phyloP scores from a whole-genome alignment of 2,329 filamentous ascomycete genomes.

The Gremmenia infestans region DNA sequence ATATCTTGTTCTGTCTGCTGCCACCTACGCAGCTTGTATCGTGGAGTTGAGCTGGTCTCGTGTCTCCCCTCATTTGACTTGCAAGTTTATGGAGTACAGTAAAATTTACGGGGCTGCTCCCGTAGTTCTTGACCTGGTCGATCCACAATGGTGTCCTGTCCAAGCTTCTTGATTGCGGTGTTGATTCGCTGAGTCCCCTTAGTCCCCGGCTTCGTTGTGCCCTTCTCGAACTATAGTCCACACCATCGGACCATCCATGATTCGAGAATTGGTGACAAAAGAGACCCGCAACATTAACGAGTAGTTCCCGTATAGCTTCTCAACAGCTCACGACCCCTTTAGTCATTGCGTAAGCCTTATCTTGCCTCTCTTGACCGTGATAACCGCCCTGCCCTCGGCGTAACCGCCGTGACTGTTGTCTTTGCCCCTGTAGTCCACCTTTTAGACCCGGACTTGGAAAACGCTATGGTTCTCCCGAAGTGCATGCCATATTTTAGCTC shows the following conservation, averaged over 20 bases:
- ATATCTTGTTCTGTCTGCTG: not conserved
- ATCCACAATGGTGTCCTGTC: not conserved
- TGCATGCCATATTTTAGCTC: conserved; percentile 1
- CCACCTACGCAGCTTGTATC: not conserved
- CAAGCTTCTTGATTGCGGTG: not conserved
- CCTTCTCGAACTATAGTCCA: not conserved
- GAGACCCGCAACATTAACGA: not conserved
- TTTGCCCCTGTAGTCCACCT: not conserved
- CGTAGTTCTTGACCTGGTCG: not conserved
- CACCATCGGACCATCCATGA: conserved; percentile 2
- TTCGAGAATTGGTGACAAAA: conserved; percentile 8
- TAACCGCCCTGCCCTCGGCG: not conserved
- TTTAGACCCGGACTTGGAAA: not conserved
- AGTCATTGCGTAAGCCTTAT: not conserved
- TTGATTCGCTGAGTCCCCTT: not conserved
- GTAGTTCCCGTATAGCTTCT: not conserved
- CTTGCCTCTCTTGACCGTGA: too few relatives aligned
- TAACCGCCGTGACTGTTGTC: not conserved
- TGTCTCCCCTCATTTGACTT: not conserved
- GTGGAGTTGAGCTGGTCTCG: not conserved
- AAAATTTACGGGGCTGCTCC: not conserved
- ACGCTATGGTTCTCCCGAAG: not conserved
- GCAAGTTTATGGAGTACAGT: not conserved
- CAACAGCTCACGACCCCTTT: not conserved
- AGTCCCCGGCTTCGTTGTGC: not conserved